phyloP scores from a whole-genome alignment of 1,284 basidiomycete genomes.

The Cryptococcus sp. region DNA sequence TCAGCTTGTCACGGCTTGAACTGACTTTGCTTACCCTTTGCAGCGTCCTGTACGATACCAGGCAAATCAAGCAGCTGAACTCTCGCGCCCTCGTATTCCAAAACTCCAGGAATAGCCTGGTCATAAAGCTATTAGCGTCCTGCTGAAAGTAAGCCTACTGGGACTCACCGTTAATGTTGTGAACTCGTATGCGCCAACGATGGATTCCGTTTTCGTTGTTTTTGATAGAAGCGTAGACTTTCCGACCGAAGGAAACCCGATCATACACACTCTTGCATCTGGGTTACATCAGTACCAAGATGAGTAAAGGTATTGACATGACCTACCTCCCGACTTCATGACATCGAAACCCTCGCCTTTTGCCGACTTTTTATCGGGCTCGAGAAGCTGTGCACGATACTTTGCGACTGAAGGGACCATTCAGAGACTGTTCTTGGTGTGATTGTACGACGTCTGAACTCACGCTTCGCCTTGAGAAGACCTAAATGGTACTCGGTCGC shows the following conservation, averaged over 20 bases:
- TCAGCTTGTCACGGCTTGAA: slow-evolving; percentile 6
- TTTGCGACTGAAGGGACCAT: slow-evolving; percentile 63
- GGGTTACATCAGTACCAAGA: slow-evolving; percentile 3
- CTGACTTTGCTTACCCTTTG: slow-evolving; percentile 61
- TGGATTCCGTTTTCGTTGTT: slow-evolving; percentile 85
- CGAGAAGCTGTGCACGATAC: slow-evolving; percentile 84
- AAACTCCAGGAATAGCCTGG: slow-evolving; percentile 88
- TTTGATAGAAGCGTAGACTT: slow-evolving; percentile 93
- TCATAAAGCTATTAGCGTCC: slow-evolving; percentile 1
- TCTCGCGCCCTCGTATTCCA: slow-evolving; percentile 88
- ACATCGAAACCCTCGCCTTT: slow-evolving; percentile 89
- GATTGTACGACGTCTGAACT: slow-evolving; percentile 3
- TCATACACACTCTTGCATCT: slow-evolving; percentile 89
- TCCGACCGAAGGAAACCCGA: slow-evolving; percentile 93
- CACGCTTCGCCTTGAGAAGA: slow-evolving; percentile 47
- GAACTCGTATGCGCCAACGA: slow-evolving; percentile 92
- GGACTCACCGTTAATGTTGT: slow-evolving; percentile 75
- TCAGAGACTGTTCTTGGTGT: slow-evolving; percentile 47
- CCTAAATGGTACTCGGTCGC: slow-evolving; percentile 85
- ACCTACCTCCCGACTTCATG: slow-evolving; percentile 74
- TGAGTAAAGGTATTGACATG: neutral
- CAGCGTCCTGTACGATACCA: slow-evolving; percentile 96
- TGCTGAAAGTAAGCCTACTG: neutral
- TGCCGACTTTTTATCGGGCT: slow-evolving; percentile 74
- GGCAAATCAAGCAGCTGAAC: slow-evolving; percentile 95